phyloP scores from a whole-genome alignment of 2,329 filamentous ascomycete genomes.

The Bipolaris gigantea region DNA sequence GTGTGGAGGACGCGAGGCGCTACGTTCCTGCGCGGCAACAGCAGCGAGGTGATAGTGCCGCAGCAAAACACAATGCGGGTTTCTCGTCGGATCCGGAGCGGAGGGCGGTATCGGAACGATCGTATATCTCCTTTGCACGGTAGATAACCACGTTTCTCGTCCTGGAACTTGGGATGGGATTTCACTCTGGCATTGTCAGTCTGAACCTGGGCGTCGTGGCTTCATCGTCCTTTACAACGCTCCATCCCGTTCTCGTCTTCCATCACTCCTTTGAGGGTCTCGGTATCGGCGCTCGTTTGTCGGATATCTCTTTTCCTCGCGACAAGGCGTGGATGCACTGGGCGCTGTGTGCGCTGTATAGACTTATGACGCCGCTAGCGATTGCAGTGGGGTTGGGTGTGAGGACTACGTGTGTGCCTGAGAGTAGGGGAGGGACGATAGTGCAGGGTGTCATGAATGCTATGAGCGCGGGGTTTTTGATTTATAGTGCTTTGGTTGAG shows the following conservation, averaged over 20 bases:
- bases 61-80: background rate
- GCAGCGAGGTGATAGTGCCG: background rate
- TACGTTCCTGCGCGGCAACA: too few relatives aligned
- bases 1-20: too few relatives aligned
- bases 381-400: slow-evolving; percentile 3
- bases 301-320: background rate
- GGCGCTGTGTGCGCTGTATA: slow-evolving; percentile 4
- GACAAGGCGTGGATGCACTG: slow-evolving; percentile 2
- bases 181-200: slow-evolving; percentile 9
- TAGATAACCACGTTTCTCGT: slow-evolving; percentile 8
- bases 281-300: slow-evolving; percentile 3
- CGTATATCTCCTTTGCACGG: background rate
- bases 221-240: background rate
- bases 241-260: slow-evolving; percentile 2
- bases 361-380: slow-evolving; percentile 1
- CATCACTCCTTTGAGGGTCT: slow-evolving; percentile 8
- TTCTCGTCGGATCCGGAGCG: background rate
- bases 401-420: slow-evolving; percentile 1
- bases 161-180: slow-evolving; percentile 5
- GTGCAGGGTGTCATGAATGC: slow-evolving; percentile 6
- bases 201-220: slow-evolving; percentile 7
- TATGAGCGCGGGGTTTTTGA: slow-evolving; percentile 5
- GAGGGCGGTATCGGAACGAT: background rate
- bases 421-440: slow-evolving; percentile 1
- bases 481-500: slow-evolving; percentile 6